Base-by-base conservation (phyloP, 2,329 filamentous ascomycete genomes). In the Aspergillus clavatus region DNA sequence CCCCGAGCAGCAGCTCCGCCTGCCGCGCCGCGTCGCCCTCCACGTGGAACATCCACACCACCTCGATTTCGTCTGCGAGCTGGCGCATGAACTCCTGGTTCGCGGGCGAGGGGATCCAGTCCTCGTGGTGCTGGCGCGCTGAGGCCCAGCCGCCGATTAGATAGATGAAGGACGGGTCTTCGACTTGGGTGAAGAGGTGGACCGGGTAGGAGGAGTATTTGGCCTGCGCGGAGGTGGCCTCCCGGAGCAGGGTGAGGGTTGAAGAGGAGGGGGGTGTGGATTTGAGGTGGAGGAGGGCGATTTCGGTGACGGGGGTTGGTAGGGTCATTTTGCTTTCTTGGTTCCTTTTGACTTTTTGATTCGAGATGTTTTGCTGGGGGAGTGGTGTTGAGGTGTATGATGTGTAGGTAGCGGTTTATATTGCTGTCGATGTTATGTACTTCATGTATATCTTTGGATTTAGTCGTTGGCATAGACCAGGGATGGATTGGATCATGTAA, bases 111-210 rank as follows among this genome's bases (percentile, higher is more conserved):
- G 68, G 65, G 4, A 77, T 67, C 60, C 73, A 76, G 1, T 65
- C 57, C 1, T 67, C 55, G 44, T 65, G 56, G 41, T 77, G 74
- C 41, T 68, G 62, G 1, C 57, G 58, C 3, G 72, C 53, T 3
- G 68, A 73, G 1, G 66, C 59, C 74, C 73, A 77, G 47, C 65
- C 67, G 7, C 72, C 73, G 6, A 76, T 40, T 10, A 77, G 62
- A 54, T 74, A 76, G 16, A 72, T 54, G 8, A 58, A 55, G 0
- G 59, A 53, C 0, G 70, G 66, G 47, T 76, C 68, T 43, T 77
- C 70, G n/a, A 69, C 37, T 40, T 75, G 71, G 18, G 68, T 63
- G 28, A 70, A 63, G 51, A 66, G 68, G 43, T 65, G 58, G 35
- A 73, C 72, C 0, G 57, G 48, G 19, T 65, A 60, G 0, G 57